Conservation (phyloP, 768 basidiomycete genomes). For the Tephrocybe rancida region DNA sequence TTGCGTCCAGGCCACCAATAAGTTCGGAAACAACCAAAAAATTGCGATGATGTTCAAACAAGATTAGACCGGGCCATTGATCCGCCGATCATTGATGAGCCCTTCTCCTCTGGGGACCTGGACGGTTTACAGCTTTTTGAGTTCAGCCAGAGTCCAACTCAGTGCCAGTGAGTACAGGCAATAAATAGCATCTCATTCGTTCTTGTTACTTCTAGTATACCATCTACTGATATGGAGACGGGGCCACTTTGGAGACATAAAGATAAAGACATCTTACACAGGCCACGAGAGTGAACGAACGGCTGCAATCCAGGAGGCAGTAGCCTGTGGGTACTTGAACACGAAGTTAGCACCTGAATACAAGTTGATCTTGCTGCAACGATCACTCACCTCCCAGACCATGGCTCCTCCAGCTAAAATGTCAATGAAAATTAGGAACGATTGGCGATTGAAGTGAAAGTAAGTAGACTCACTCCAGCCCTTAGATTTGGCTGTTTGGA, state of each 20-base stretch:
- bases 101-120: no score
- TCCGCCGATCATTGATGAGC: no score
- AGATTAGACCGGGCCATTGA: background rate
- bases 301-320: constrained; percentile 35
- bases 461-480: constrained; percentile 69
- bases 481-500: constrained; percentile 56
- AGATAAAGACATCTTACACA: no score
- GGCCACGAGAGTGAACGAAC: constrained; percentile 35
- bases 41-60: background rate
- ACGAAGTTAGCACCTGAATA: background rate
- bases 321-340: constrained; percentile 30
- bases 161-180: no score
- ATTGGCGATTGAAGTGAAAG: background rate
- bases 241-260: no score
- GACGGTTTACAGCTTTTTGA: no score
- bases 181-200: no score
- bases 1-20: no score
- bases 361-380: background rate
- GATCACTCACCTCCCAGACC: constrained; percentile 37
- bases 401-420: constrained; percentile 35
- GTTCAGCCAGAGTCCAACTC: no score
- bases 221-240: no score
- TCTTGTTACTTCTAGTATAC: no score
- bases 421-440: constrained; percentile 3
- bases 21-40: background rate